Conservation (phyloP, 2,329 filamentous ascomycete genomes). For the Pestalotiopsis sp. region DNA sequence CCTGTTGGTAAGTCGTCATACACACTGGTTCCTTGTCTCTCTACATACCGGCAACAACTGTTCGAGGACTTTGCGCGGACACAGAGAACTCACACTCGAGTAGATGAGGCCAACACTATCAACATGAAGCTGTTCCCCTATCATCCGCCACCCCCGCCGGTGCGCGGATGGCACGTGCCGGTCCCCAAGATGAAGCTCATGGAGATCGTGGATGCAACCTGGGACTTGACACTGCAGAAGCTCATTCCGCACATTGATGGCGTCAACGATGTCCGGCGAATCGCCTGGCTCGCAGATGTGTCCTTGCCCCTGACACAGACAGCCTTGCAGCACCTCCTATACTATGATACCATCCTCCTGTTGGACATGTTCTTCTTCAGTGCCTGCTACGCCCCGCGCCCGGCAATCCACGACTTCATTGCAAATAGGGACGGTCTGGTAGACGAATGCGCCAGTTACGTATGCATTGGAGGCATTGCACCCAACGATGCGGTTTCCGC, state of each 20-base stretch:
- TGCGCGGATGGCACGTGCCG: conserved; percentile 90
- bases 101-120: conserved; percentile 90
- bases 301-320: conserved; percentile 85
- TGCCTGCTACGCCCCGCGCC: conserved; percentile 82
- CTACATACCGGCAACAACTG: too few relatives aligned
- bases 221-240: conserved; percentile 77
- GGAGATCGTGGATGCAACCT: conserved; percentile 67
- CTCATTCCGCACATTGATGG: conserved; percentile 89
- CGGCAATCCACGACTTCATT: conserved; percentile 80
- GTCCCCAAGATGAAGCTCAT: conserved; percentile 70
- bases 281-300: conserved; percentile 82
- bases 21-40: neutral
- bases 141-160: conserved; percentile 73
- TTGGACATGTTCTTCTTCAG: conserved; percentile 95
- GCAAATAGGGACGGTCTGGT: conserved; percentile 74
- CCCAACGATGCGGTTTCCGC: neutral
- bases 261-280: conserved; percentile 84
- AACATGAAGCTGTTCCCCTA: conserved; percentile 95
- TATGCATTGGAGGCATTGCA: conserved; percentile 52
- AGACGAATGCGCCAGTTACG: conserved; percentile 86
- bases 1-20: conserved; percentile 71
- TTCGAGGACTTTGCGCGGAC: too few relatives aligned
- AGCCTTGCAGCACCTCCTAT: conserved; percentile 85
- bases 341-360: conserved; percentile 88
- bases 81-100: conserved; percentile 16